Base-by-base conservation (phyloP, 768 basidiomycete species). In the Exsudoporus frostii region DNA sequence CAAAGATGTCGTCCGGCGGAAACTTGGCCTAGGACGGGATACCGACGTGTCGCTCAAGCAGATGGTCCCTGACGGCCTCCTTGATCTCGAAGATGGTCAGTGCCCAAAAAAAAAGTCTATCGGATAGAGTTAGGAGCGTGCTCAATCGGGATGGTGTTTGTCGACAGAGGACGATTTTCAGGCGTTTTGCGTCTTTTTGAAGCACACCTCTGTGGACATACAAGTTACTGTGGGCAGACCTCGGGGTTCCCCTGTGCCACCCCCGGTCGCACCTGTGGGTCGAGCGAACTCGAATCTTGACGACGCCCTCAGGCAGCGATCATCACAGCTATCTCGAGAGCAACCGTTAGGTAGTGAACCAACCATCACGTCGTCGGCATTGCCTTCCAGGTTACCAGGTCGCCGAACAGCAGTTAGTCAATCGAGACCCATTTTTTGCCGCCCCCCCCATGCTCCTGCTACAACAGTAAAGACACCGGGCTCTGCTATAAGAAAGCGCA, bases 61-160 rank as follows among this genome's bases (percentile, higher is more conserved):
- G 58, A 60, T 88, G 43, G 78, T 85, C 32, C 75, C 75, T 20
- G 79, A 74, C 8, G 71, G 71, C 52, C 63, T 66, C 14, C 77
- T 90, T 22, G 86, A 87, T 64, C 74, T 92, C n/a, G 88, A 88
- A 33, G 89, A 92, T 64, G 86, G 90, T 89, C 59, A 55, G 51
- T 19, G 10, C 15, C 19, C 9, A 30, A 13, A 40, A 39, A n/a
- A 36, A 41, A 42, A 32, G 13, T 38, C 13, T 34, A 1, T 32
- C 3, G 33, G 27, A 47, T n/a, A 19, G 50, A 36, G 42, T 22
- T 6, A 24, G 34, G 30, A 15, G 29, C 44, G n/a, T 17, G 6
- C 54, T 55, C 24, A 61, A 22, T 24, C n/a, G 13, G 11, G 29
- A 1, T 29, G 22, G 11, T 33, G 38, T 50, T 37, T 9, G 1